Evolutionary conservation across 495 filamentous ascomycete species (phyloP), one percentile per base, ranked within the genome.

Genomic region (Aspergillus kassunensis): DNA sequence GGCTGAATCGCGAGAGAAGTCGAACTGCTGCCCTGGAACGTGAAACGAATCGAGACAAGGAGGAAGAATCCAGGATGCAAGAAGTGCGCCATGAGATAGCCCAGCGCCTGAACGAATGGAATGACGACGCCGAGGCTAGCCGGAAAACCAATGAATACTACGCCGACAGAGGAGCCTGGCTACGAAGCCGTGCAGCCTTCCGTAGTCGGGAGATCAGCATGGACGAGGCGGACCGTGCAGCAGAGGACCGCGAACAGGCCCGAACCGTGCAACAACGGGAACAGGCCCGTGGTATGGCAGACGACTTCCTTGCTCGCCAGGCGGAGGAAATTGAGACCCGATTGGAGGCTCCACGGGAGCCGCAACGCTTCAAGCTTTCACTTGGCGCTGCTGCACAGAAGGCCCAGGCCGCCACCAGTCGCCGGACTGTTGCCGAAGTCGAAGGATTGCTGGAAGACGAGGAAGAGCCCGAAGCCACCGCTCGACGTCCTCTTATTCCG

Each of bases 401-500:
- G 56, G 85, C 86, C 33, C 84, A 87, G 29, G 83, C 86, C 54
- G 82, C 85, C 23, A 79, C 83, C n/a, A 74, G 79, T 23, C 78
- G 89, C 35, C 85, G 91, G 42, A 95, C 89, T 2, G 85, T 91
- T 34, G 92, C 91, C 46, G 95, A 96, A 68, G 88, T 97, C 25
- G 95, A 97, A 72, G 89, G 88, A 11, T 72, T 99, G 15, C 75
- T 99, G 46, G 93, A 97, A 68, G 91, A 96, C 65, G 91, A 96
- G 63, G 90, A 95, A 57, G 88, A 96, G 53, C 79, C 75, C n/a
- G 81, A 83, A 39, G 74, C 77, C 15, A 84, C 80, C 6, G 76
- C 83, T 8, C 89, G 87, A 67, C 82, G 92, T 0, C 87, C 85
- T 39, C 88, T 97, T 23, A 80, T 95, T 39, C 92, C 92, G 13